These are phyloP conservation scores for Dictyostelium firmibasis DNA, from an alignment of 78 protist genomes.

Conservation along the genomic window DNA sequence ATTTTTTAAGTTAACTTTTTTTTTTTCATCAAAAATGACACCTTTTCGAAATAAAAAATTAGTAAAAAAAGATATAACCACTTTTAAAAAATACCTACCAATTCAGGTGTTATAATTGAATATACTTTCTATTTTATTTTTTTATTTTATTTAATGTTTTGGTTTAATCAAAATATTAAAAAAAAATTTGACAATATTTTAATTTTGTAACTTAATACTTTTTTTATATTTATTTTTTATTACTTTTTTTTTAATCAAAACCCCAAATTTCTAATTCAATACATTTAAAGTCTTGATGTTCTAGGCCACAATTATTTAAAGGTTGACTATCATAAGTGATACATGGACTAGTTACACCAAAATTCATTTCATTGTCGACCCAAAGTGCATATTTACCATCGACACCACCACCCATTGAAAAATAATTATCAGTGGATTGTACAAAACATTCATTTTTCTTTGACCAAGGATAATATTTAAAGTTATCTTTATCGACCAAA, in stretches of 20 bases:
- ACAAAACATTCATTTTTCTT: slow-evolving; percentile 63
- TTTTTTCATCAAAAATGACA: too few species aligned
- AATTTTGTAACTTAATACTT: too few species aligned
- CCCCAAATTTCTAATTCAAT: slow-evolving; percentile 61
- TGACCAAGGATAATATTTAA: slow-evolving; percentile 24
- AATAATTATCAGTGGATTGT: slow-evolving; percentile 14
- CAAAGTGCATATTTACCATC: slow-evolving; percentile 68
- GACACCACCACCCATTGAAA: slow-evolving; percentile 73
- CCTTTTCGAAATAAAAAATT: too few species aligned
- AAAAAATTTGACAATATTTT: too few species aligned
- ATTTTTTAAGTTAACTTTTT: too few species aligned
- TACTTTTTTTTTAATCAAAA: not conserved
- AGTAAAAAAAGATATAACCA: too few species aligned
- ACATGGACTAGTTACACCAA: slow-evolving; percentile 33
- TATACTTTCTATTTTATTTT: too few species aligned
- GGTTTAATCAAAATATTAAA: too few species aligned
- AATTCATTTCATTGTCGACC: slow-evolving; percentile 54
- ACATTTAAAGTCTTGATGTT: slow-evolving; percentile 40
- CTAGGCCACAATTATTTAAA: not conserved
- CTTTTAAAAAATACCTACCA: too few species aligned
- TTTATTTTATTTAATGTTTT: too few species aligned
- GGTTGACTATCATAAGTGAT: slow-evolving; percentile 41
- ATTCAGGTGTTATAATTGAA: too few species aligned
- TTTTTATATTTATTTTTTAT: not conserved
- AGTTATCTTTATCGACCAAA: not conserved